Base-by-base conservation (phyloP, 1,284 basidiomycete genomes). In the Schizophyllum commune region DNA sequence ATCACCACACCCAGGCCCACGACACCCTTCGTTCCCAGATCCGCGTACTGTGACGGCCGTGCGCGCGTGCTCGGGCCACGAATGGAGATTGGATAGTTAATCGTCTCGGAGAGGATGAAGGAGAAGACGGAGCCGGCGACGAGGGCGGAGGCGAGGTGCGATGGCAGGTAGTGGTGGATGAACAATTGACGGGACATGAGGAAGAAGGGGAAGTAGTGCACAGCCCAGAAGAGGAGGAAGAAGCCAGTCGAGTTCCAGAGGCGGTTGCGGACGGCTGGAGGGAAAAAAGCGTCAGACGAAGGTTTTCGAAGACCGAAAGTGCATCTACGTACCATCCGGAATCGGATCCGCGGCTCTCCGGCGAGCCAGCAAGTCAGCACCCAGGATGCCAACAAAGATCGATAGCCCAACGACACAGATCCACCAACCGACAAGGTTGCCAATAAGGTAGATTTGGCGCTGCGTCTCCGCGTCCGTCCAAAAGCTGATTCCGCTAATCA, bases 131-230 rank as follows among this genome's bases (percentile, higher is more conserved):
- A 84, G 54, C 96, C 97, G 17, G 96, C 93, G 56, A 97, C 86
- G 61, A 99, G 80, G 15, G 94, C 89, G 6, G 94, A 96, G 22
- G 92, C 91, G 52, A 99, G 82, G 72, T 96, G 94, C 0, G 94
- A 93, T 5, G 96, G 96, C 7, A 99, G 86, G 73, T 99, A 99
- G 75, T 99, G 96, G 73, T 99, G 96, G 52, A 99, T 80, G 82
- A 98, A 98, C 34, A 96, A 82, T 72, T 99, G 97, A 60, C 97
- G 92, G 70, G 84, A 90, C 94, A 99, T 98, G 39, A 98, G 82
- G 87, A 92, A 99, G 84, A 99, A 99, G 11, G 97, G 97, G 70
- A 93, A 79, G 78, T 98, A 99, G 75, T 99, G 97, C 65, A 91
- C 92, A 6, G 85, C 88, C 97, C 97, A 99, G 9, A 96, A 86